A percentile compares a stretch with the other conserved stretches of the same genome.
Evolutionary conservation across 495 filamentous ascomycete species (phyloP).

Genomic region (Penicillium salamii): DNA sequence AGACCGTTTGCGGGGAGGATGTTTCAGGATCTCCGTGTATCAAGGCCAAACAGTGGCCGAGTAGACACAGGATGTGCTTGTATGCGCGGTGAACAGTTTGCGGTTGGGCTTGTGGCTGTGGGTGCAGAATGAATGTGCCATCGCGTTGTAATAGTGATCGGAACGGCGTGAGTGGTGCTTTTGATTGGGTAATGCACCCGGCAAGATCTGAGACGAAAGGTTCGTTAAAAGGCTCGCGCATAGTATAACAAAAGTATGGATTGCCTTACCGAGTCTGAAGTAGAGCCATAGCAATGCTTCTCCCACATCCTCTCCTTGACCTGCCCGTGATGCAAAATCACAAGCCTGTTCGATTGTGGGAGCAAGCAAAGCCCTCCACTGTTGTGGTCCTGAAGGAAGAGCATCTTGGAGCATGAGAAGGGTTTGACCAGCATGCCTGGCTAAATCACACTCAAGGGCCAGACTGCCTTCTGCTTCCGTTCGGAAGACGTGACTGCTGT

Average conservation of each 20-base stretch:
- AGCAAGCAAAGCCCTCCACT: slow-evolving; percentile 12
- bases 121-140: slow-evolving; percentile 13
- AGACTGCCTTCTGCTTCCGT: slow-evolving; percentile 17
- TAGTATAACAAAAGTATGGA: too few relatives aligned
- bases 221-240: too few relatives aligned
- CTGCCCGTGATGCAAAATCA: background rate
- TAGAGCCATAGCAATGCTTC: slow-evolving; percentile 23
- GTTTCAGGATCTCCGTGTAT: slow-evolving; percentile 19
- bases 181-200: slow-evolving; percentile 10
- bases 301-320: slow-evolving; percentile 13
- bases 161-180: slow-evolving; percentile 18
- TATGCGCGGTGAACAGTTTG: slow-evolving; percentile 13
- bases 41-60: slow-evolving; percentile 20
- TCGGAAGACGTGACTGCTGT: slow-evolving; percentile 14
- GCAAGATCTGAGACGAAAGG: slow-evolving; percentile 13
- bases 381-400: slow-evolving; percentile 14
- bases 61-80: slow-evolving; percentile 18
- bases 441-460: slow-evolving; percentile 8
- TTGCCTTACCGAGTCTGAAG: slow-evolving; percentile 18
- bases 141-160: slow-evolving; percentile 22
- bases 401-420: slow-evolving; percentile 19
- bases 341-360: slow-evolving; percentile 1
- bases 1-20: slow-evolving; percentile 1
- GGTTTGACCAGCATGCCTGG: slow-evolving; percentile 11
- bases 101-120: background rate